phyloP scores from a whole-genome alignment of 2,329 filamentous ascomycete genomes.

The Penicillium brevicompactum region DNA sequence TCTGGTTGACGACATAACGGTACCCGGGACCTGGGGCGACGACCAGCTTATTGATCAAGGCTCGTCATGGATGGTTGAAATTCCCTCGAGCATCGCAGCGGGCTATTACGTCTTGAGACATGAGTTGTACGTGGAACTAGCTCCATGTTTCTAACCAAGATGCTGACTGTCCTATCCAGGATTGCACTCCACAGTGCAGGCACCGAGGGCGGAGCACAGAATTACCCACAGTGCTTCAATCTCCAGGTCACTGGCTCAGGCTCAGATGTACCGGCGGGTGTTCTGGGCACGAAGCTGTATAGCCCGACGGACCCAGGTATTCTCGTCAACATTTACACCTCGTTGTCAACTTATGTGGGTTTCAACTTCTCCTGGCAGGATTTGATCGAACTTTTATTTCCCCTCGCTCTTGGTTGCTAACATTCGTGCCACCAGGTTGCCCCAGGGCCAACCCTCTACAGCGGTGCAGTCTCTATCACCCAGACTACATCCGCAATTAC shows the following conservation, averaged over 20 bases:
- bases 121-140: conserved; percentile 39
- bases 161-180: neutral
- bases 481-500: conserved; percentile 20
- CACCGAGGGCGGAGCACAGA: conserved; percentile 47
- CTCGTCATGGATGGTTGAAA: conserved; percentile 49
- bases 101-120: conserved; percentile 56
- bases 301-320: conserved; percentile 58
- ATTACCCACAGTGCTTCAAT: conserved; percentile 61
- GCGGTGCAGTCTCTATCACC: conserved; percentile 19
- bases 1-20: conserved; percentile 46
- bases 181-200: conserved; percentile 53
- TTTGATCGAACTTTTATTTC: conserved; percentile 15
- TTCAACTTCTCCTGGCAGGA: conserved; percentile 2
- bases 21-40: conserved; percentile 56
- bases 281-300: conserved; percentile 56
- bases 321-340: conserved; percentile 58
- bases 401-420: conserved; percentile 34
- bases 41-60: conserved; percentile 55
- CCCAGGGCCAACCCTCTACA: conserved; percentile 48
- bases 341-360: conserved; percentile 50
- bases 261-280: conserved; percentile 48
- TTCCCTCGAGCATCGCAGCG: conserved; percentile 48
- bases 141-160: neutral
- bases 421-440: conserved; percentile 28
- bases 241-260: conserved; percentile 58